Conservation (phyloP, 345 rosid genomes). For the Eucalyptus erythrocorys region DNA sequence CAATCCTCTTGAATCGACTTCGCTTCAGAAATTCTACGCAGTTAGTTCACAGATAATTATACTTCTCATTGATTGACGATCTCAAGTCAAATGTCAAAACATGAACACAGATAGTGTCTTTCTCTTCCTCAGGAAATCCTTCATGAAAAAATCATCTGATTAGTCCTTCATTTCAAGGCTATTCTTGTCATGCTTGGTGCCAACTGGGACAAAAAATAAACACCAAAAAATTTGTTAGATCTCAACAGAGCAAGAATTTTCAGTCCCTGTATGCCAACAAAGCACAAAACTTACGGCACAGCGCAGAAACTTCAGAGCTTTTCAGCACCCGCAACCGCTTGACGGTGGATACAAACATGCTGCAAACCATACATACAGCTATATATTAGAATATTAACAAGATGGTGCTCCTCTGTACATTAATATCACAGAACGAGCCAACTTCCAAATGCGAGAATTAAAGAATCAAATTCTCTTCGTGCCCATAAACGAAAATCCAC, state of each 20-base stretch:
- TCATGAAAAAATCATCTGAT: neutral
- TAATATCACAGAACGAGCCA: neutral
- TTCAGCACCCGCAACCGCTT: slow-evolving; percentile 89
- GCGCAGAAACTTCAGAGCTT: slow-evolving; percentile 55
- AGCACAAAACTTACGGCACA: slow-evolving; percentile 19
- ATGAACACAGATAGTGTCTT: neutral
- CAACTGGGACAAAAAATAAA: neutral
- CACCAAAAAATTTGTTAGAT: neutral
- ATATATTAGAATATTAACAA: neutral
- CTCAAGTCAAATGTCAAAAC: neutral
- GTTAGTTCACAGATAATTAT: neutral
- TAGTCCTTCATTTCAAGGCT: neutral
- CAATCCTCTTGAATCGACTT: neutral
- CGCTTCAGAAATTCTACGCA: neutral
- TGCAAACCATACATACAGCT: slow-evolving; percentile 6
- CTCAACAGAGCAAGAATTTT: neutral
- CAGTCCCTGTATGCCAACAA: too few species aligned
- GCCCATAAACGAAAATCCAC: neutral
- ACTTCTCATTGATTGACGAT: neutral
- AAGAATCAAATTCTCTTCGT: neutral
- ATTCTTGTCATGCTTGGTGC: neutral
- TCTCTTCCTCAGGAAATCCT: neutral
- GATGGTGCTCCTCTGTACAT: neutral
- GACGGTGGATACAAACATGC: slow-evolving; percentile 89
- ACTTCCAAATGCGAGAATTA: neutral